Percentiles rank a stretch among this genome's conserved stretches.
Evolutionary conservation across 371 early-diverging fungal species (phyloP).

Genomic region (Neoconidiobolus thromboides): DNA sequence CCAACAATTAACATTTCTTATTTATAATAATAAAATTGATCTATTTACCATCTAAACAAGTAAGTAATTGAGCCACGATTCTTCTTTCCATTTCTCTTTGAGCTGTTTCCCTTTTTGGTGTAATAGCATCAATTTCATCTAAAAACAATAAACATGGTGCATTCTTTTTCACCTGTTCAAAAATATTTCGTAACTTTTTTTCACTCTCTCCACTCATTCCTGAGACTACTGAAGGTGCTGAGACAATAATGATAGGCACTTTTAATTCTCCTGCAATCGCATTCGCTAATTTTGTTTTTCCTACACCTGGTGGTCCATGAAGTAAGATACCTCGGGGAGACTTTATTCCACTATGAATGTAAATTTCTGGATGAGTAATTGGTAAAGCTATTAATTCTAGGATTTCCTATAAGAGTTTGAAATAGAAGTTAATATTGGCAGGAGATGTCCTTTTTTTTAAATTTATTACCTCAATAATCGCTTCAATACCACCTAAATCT

Average conservation of each 20-base stretch:
- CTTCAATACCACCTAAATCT: not conserved
- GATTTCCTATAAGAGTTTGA: slow-evolving; percentile 36
- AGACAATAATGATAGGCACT: slow-evolving; percentile 89
- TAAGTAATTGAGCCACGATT: slow-evolving; percentile 97
- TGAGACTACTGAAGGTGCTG: slow-evolving; percentile 96
- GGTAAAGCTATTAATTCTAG: slow-evolving; percentile 94
- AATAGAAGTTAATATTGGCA: not conserved
- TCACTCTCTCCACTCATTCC: slow-evolving; percentile 99
- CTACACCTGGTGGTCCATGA: slow-evolving; percentile 99
- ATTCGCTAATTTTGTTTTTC: slow-evolving; percentile 95
- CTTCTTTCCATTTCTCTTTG: slow-evolving; percentile 97
- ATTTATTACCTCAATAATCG: not conserved
- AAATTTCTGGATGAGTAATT: slow-evolving; percentile 90
- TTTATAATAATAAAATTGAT: not conserved
- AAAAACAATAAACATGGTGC: slow-evolving; percentile 97
- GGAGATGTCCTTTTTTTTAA: not conserved
- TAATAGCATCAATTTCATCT: slow-evolving; percentile 99
- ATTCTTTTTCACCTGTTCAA: slow-evolving; percentile 79
- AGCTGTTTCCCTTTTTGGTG: slow-evolving; percentile 90
- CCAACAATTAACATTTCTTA: not conserved
- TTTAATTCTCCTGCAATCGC: slow-evolving; percentile 89
- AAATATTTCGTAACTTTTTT: slow-evolving; percentile 94
- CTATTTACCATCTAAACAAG: slow-evolving; percentile 91
- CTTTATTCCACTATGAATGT: slow-evolving; percentile 84
- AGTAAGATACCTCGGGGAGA: slow-evolving; percentile 95